Percentiles rank a stretch among this genome's conserved stretches.
Evolutionary conservation across 2,329 filamentous ascomycete species (phyloP).

Genomic region (Botrytis sinoallii): DNA sequence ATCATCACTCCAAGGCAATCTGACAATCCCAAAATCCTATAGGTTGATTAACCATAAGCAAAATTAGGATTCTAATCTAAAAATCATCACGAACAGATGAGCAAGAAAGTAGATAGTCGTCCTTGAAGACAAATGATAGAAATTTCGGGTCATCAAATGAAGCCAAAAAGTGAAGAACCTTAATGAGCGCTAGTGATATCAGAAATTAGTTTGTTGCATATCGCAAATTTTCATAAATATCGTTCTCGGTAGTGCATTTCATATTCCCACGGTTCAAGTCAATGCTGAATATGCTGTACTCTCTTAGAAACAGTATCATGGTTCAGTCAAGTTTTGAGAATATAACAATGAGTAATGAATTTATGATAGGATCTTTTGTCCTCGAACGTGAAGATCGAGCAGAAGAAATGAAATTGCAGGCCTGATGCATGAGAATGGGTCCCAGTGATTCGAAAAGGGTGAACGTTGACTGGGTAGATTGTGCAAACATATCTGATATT

Average conservation of each 20-base stretch:
- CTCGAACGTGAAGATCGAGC: neutral
- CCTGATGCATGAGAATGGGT: neutral
- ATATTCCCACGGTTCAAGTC: neutral
- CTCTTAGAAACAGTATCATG: neutral
- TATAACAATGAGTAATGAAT: too few relatives aligned
- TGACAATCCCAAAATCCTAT: too few relatives aligned
- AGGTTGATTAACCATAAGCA: neutral
- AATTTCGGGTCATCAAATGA: neutral
- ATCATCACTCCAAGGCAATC: fast-evolving
- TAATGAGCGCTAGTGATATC: neutral
- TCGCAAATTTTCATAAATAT: neutral
- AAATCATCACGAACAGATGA: neutral
- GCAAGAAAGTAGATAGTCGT: neutral
- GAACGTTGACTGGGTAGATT: neutral
- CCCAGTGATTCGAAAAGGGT: neutral
- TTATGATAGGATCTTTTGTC: too few relatives aligned
- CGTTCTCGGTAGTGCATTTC: neutral
- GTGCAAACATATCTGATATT: neutral
- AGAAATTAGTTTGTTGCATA: neutral
- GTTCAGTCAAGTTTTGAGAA: neutral
- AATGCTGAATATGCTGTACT: neutral
- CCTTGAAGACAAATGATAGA: neutral
- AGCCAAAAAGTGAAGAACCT: neutral
- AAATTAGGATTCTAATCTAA: too few relatives aligned
- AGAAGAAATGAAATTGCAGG: neutral